These are phyloP conservation scores for Diaporthe caulivora DNA, from an alignment of 2,329 filamentous ascomycete species.

Conservation along the genomic window DNA sequence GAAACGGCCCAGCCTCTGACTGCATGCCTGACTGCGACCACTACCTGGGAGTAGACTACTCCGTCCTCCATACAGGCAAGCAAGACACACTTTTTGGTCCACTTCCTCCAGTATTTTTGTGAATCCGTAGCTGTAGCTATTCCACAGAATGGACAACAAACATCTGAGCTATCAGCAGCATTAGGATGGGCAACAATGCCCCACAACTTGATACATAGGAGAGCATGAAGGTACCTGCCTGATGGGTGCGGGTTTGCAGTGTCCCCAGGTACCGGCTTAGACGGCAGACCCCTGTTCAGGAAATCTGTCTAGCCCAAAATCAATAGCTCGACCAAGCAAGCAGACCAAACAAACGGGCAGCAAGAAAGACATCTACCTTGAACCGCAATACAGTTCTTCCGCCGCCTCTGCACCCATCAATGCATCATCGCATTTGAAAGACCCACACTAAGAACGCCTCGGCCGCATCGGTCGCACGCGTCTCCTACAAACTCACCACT, in stretches of 20 bases:
- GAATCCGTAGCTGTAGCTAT: too few relatives aligned
- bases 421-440: not conserved
- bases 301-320: slow-evolving; percentile 18
- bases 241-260: not conserved
- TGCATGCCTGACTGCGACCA: not conserved
- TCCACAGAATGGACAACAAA: not conserved
- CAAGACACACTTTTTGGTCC: too few relatives aligned
- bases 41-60: too few relatives aligned
- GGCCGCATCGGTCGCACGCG: not conserved
- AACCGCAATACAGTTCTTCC: not conserved
- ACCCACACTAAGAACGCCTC: not conserved
- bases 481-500: not conserved
- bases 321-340: slow-evolving; percentile 10
- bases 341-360: not conserved
- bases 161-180: not conserved
- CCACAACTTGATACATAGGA: not conserved
- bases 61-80: too few relatives aligned
- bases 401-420: not conserved
- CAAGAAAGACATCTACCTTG: not conserved
- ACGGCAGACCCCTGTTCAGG: not conserved
- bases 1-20: slow-evolving; percentile 17
- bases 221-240: not conserved
- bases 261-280: not conserved
- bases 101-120: not conserved
- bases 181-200: too few relatives aligned